Evolutionary conservation across 1,139 yeast species (phyloP).

Genomic region (Scheffersomyces cryptocercus): DNA sequence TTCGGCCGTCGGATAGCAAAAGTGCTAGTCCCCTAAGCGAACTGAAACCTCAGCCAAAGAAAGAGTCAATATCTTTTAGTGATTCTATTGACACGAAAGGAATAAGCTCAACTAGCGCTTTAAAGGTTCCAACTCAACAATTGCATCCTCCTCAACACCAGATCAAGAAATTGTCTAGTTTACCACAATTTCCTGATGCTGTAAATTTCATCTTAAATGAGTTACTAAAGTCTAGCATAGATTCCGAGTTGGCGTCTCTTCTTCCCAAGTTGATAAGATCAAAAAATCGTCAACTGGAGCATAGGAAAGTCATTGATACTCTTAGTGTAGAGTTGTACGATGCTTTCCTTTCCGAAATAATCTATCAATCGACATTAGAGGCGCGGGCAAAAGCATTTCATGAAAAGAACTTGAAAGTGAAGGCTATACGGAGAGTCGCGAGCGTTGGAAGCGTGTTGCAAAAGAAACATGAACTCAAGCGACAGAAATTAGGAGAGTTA

Average conservation of each 20-base stretch:
- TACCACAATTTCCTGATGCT: slow-evolving; percentile 19
- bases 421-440: slow-evolving; percentile 23
- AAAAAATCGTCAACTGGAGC: slow-evolving; percentile 23
- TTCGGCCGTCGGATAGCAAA: background rate
- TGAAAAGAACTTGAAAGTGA: slow-evolving; percentile 23
- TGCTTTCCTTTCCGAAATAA: slow-evolving; percentile 61
- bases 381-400: slow-evolving; percentile 39
- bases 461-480: slow-evolving; percentile 21
- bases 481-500: slow-evolving; percentile 46
- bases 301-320: slow-evolving; percentile 30
- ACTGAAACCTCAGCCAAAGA: no score
- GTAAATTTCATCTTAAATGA: slow-evolving; percentile 24
- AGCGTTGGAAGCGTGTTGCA: slow-evolving; percentile 25
- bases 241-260: slow-evolving; percentile 27
- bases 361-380: slow-evolving; percentile 44
- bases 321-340: slow-evolving; percentile 51
- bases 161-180: slow-evolving; percentile 16
- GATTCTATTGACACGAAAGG: background rate
- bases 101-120: background rate
- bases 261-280: slow-evolving; percentile 25
- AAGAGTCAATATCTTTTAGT: background rate
- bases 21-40: background rate
- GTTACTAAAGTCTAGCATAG: slow-evolving; percentile 32
- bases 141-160: slow-evolving; percentile 10
- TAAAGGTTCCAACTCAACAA: slow-evolving; percentile 1